Percentiles rank a stretch among this genome's conserved stretches.
phyloP scores from a whole-genome alignment of 176 grass and related monocot genomes.

The Oryza meyeriana region DNA sequence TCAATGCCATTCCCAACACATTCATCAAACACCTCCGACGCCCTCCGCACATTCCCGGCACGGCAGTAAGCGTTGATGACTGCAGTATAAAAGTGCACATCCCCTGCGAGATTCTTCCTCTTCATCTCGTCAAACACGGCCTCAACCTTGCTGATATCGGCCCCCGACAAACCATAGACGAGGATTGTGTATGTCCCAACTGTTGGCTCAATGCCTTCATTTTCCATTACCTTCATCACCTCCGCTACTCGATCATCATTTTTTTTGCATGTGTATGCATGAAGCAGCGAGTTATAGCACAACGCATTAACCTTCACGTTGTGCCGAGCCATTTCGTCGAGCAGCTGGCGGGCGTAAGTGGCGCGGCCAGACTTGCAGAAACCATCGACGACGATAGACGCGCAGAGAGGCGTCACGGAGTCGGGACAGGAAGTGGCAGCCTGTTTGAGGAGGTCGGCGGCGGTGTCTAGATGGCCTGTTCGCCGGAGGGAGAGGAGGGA shows the following conservation, averaged over 20 bases:
- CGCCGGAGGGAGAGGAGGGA: constrained; percentile 67
- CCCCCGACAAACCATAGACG: constrained; percentile 25
- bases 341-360: constrained; percentile 31
- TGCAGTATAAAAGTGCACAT: constrained; percentile 61
- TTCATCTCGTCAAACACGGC: constrained; percentile 52
- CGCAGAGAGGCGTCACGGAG: constrained; percentile 44
- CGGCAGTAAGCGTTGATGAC: constrained; percentile 61
- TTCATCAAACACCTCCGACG: constrained; percentile 67
- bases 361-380: constrained; percentile 59
- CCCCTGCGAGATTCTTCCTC: constrained; percentile 36
- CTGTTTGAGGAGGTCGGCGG: constrained; percentile 38
- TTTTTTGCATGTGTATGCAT: constrained; percentile 40
- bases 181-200: constrained; percentile 65
- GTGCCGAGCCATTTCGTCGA: constrained; percentile 58
- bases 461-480: constrained; percentile 38
- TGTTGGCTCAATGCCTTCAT: constrained; percentile 26
- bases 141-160: constrained; percentile 49
- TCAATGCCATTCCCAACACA: constrained; percentile 53
- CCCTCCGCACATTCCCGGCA: constrained; percentile 64
- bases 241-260: constrained; percentile 30
- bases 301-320: constrained; percentile 44
- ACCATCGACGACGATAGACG: constrained; percentile 42
- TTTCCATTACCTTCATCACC: constrained; percentile 29
- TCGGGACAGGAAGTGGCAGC: constrained; percentile 26
- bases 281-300: constrained; percentile 75